Evolutionary conservation across 805 yeast genomes (phyloP), one percentile per base, ranked within the genome.

Genomic region (Spathaspora hagerdaliae): DNA sequence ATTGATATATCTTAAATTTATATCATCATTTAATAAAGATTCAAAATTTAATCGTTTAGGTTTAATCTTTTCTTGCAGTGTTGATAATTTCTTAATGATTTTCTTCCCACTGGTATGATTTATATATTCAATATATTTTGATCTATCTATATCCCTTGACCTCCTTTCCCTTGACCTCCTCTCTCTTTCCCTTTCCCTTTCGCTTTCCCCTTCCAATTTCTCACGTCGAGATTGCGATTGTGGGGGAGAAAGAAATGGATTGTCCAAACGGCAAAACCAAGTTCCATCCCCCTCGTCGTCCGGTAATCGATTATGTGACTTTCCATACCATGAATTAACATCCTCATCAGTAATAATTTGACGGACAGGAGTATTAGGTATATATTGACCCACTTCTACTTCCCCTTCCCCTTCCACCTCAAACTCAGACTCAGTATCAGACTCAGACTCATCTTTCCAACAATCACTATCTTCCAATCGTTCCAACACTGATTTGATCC

Each of bases 71-170:
- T 59, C 54, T 39, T 72, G 69, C 8, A 48, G 50, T 12, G 59
- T 60, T 19, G 64, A 58, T 35, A 73, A 50, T 31, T 55, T 52
- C 39, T 57, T 54, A 8, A 60, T 54, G 6, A 60, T 54, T 27
- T 60, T 61, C 45, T 71, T 61, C 2, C 78, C 79, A 0, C 65
- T 66, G 46, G 63, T 29, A 29, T 29, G 67, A 54, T 74, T 66
- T 31, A 73, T 51, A 47, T 65, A 55, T 49, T 75, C 78, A 42
- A 69, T 58, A 40, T 68, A 71, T 12, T 66, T 58, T 15, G 64
- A 66, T 47, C 63, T 70, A 42, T 65, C 62, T 41, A 58, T 44
- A 37, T 43, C 5, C 43, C 41, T 27, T 57, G 58, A 4, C 41
- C 46, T n/a, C 53, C 53, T 14, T 51, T 53, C 15, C 50, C 54